A percentile compares a stretch with the other conserved stretches of the same genome.
Conservation (phyloP, 2,329 filamentous ascomycete species). For the Colletotrichum theobromicola region DNA sequence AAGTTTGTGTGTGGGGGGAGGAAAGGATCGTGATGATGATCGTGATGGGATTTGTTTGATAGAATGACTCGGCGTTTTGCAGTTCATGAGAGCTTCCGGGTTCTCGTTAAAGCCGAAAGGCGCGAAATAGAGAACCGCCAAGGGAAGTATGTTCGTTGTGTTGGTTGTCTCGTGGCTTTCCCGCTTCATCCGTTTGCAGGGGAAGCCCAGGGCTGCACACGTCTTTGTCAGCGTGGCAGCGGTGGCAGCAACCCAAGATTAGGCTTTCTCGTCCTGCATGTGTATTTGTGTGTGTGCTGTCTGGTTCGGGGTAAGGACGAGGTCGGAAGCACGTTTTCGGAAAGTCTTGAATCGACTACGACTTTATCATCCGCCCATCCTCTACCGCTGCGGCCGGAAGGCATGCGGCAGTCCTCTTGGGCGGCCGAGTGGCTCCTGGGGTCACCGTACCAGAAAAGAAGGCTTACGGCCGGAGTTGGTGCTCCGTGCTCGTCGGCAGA, state of each 20-base stretch:
- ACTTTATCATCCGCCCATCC: neutral
- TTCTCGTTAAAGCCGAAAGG: neutral
- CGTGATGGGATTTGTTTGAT: neutral
- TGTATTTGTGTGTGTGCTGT: neutral
- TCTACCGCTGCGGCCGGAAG: neutral
- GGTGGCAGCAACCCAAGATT: neutral
- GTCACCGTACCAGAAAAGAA: neutral
- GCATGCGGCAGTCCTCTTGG: neutral
- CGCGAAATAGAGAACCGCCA: neutral
- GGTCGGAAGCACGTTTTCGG: neutral
- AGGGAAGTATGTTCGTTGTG: neutral
- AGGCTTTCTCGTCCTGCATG: neutral
- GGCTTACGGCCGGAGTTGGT: neutral
- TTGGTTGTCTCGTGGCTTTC: neutral
- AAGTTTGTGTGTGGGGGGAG: neutral
- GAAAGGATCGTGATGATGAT: neutral
- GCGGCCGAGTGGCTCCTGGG: neutral
- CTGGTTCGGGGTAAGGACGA: constrained; percentile 1
- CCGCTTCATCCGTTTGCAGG: constrained; percentile 18
- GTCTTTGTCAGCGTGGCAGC: constrained; percentile 10
- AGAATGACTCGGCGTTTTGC: neutral
- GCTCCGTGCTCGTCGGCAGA: constrained; percentile 10
- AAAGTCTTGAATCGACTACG: neutral
- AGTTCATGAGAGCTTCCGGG: neutral
- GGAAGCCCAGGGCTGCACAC: neutral